Conservation (phyloP, 805 yeast species). For the Saturnispora sekii region DNA sequence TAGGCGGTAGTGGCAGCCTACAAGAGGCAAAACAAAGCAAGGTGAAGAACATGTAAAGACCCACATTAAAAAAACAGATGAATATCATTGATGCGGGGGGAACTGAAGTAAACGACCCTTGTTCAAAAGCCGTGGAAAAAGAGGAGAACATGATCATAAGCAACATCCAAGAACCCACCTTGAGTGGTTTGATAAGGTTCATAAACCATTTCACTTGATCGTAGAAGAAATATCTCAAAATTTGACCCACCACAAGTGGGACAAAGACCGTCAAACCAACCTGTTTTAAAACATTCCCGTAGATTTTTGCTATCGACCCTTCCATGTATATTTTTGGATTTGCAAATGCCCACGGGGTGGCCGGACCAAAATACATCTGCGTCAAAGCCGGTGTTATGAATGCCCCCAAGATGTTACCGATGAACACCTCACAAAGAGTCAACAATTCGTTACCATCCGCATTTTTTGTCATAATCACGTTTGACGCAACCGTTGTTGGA, state of each 20-base stretch:
- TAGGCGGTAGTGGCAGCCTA: slow-evolving; percentile 50
- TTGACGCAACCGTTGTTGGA: slow-evolving; percentile 89
- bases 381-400: slow-evolving; percentile 78
- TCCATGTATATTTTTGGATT: slow-evolving; percentile 40
- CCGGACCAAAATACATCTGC: slow-evolving; percentile 49
- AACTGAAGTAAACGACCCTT: neutral
- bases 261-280: slow-evolving; percentile 69
- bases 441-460: slow-evolving; percentile 72
- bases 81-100: too few species aligned
- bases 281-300: slow-evolving; percentile 74
- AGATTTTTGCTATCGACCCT: slow-evolving; percentile 37
- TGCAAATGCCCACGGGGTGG: slow-evolving; percentile 57
- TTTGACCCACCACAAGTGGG: slow-evolving; percentile 83
- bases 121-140: slow-evolving; percentile 39
- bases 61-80: too few species aligned
- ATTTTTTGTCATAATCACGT: slow-evolving; percentile 79
- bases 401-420: slow-evolving; percentile 78
- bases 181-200: slow-evolving; percentile 46
- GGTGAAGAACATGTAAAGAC: slow-evolving; percentile 27
- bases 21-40: slow-evolving; percentile 70
- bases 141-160: slow-evolving; percentile 42
- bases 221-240: slow-evolving; percentile 59
- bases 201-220: slow-evolving; percentile 50
- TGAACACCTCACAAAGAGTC: slow-evolving; percentile 73
- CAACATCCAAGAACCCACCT: slow-evolving; percentile 73